Conservation (phyloP, 768 basidiomycete genomes). For the Lactarius pseudohatsudake region DNA sequence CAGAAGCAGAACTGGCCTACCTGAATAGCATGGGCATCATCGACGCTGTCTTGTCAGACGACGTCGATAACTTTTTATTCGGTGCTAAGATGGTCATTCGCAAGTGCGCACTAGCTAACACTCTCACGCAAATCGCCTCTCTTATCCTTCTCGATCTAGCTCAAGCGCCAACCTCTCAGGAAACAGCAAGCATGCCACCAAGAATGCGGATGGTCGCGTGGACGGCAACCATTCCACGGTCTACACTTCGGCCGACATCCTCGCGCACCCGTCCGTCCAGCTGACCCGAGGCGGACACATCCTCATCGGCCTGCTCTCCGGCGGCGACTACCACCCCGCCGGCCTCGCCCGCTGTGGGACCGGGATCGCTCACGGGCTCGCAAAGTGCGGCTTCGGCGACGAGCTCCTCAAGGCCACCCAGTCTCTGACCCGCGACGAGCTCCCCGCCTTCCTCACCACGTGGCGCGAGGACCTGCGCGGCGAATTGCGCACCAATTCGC, state of each 20-base stretch:
- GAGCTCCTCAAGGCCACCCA: slow-evolving; percentile 59
- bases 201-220: slow-evolving; percentile 66
- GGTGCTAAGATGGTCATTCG: slow-evolving; percentile 81
- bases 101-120: slow-evolving; percentile 53
- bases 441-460: slow-evolving; percentile 52
- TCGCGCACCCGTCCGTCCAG: slow-evolving; percentile 47
- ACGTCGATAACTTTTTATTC: slow-evolving; percentile 91
- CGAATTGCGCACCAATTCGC: slow-evolving; percentile 70
- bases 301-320: slow-evolving; percentile 81
- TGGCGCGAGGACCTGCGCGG: slow-evolving; percentile 65
- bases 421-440: slow-evolving; percentile 41
- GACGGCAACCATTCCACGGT: slow-evolving; percentile 66
- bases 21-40: slow-evolving; percentile 79
- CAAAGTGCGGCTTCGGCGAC: slow-evolving; percentile 79
- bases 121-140: background rate
- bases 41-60: slow-evolving; percentile 88
- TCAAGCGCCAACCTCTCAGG: slow-evolving; percentile 72
- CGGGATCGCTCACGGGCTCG: slow-evolving; percentile 73
- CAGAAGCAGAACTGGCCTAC: slow-evolving; percentile 90
- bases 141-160: slow-evolving; percentile 38
- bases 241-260: slow-evolving; percentile 41
- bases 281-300: slow-evolving; percentile 69
- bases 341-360: slow-evolving; percentile 69
- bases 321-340: slow-evolving; percentile 84
- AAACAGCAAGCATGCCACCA: slow-evolving; percentile 59